Percentiles rank a stretch among this genome's conserved stretches.
These are phyloP conservation scores for Parascedosporium putredinis DNA, from an alignment of 2,329 filamentous ascomycete species.

Conservation along the genomic window DNA sequence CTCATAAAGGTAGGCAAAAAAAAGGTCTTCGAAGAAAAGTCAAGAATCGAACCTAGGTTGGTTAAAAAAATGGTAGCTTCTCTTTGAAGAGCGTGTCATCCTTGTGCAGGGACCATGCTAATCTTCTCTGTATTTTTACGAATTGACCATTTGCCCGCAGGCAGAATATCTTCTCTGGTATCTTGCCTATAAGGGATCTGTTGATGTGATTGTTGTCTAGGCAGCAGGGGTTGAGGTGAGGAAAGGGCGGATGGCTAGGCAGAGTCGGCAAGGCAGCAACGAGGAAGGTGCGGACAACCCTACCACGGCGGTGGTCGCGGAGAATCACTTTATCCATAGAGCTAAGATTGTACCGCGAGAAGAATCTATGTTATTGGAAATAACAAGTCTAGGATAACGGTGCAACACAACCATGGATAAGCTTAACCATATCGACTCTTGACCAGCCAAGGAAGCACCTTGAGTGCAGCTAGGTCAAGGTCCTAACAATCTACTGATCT, in stretches of 20 bases:
- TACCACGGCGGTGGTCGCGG: background rate
- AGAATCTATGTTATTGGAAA: too few species aligned
- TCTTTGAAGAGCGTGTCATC: conserved; percentile 79
- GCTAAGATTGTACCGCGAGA: too few species aligned
- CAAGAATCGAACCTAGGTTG: background rate
- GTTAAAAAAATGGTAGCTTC: conserved; percentile 35
- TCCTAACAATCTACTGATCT: too few species aligned
- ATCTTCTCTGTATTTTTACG: conserved; percentile 2
- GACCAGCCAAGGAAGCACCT: too few species aligned
- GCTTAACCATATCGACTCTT: too few species aligned
- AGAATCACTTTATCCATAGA: background rate
- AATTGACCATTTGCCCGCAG: background rate
- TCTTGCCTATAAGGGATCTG: background rate
- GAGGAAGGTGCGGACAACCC: background rate
- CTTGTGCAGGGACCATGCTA: conserved; percentile 33
- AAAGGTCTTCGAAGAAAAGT: background rate
- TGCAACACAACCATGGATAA: too few species aligned
- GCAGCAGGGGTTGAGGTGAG: background rate
- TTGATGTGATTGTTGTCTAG: background rate
- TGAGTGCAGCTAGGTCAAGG: too few species aligned
- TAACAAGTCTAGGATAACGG: too few species aligned
- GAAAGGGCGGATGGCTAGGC: background rate
- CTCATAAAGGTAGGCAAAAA: background rate
- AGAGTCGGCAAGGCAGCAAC: background rate
- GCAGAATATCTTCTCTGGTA: background rate